Base-by-base conservation (phyloP, 108 stramenopile genomes). In the Skeletonema marinoi region DNA sequence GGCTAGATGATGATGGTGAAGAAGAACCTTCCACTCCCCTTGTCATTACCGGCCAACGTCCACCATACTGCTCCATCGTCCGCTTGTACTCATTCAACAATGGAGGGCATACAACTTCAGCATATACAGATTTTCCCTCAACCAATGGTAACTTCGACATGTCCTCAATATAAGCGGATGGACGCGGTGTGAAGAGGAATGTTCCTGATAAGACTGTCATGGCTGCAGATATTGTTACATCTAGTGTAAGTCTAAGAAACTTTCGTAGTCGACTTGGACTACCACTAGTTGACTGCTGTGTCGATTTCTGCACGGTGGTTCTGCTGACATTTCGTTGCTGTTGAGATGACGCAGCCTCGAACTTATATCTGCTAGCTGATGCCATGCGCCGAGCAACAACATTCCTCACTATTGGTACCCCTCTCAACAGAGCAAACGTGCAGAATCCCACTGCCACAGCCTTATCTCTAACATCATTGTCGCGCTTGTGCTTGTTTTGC, bases 81-180 rank as follows among this genome's bases (percentile, higher is more conserved):
- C 51, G 64, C 66, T 70, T 70, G 21, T 81, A 81, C 21, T 81
- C 80, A 46, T 66, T 81, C 14, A 81, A 42, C 54, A 81, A 66
- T 6, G 80, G 80, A 75, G 80, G 80, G 35, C 80, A 81, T 6
- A 81, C 80, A 42, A 81, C 70, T 66, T 81, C 80, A 16, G 80
- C 80, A 62, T 81, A 81, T 0, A 75, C 73, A 14, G 74, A 75
- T 65, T 81, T 81, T 12, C 80, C 80, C 39, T 71, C 74, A 2
- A 81, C 80, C 35, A 81, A 32, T 21, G 80, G 80, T 48, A 81
- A 54, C 29, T 81, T 75, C 14, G 80, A 63, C 80, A 81, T 81
- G 32, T 81, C 80, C 32, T 81, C 74, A 12, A 81, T 71, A 46
- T 81, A 81, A 19, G 72, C 50, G n/a, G 80, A 75, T 21, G 80